Evolutionary conservation across 2,329 filamentous ascomycete genomes (phyloP), one percentile per base, ranked within the genome.

Genomic region (Pestalotiopsis sp.): DNA sequence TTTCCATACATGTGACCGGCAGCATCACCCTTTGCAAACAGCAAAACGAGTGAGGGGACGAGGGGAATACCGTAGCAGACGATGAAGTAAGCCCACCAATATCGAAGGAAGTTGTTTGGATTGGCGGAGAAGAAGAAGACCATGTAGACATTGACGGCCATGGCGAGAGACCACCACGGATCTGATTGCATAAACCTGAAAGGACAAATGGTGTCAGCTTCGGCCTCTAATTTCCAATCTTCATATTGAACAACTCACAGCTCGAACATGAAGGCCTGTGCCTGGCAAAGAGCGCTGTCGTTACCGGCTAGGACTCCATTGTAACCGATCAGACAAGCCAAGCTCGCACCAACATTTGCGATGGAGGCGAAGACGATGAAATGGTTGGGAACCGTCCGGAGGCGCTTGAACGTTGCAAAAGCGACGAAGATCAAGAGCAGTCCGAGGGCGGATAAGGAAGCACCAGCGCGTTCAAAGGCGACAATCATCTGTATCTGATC

Each of bases 121-220:
- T 83, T 88, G 62, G 85, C 84, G n/a, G 85, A 83, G 72, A 85
- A 86, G 79, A 89, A 90, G 77, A 90, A 90, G 69, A 90, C 87
- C 65, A 95, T 85, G 74, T 92, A 93, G 70, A 95, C 93, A 75
- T 95, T 96, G 76, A 91, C 84, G 3, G 93, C 92, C 93, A 96
- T 95, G 71, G 91, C 91, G 66, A 94, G 87, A 0, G 92, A 92
- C 92, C 91, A 94, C 81, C 92, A 86, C 0, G 91, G 89, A 79
- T 93, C 91, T 4, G 91, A 91, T 72, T 92, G 90, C 88, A 93
- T 92, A 78, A 93, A 94, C 89, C 90, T 93, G 71, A 7, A 13
- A 17, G 31, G 25, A 17, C 58, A 4, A 73, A 71, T 14, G 60
- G 36, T 25, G 20, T 62, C 38, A 41, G 11, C 38, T 13, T n/a